Evolutionary conservation across 306 rosid genomes (phyloP), one percentile per base, ranked within the genome.

Genomic region (Glycine soja): DNA sequence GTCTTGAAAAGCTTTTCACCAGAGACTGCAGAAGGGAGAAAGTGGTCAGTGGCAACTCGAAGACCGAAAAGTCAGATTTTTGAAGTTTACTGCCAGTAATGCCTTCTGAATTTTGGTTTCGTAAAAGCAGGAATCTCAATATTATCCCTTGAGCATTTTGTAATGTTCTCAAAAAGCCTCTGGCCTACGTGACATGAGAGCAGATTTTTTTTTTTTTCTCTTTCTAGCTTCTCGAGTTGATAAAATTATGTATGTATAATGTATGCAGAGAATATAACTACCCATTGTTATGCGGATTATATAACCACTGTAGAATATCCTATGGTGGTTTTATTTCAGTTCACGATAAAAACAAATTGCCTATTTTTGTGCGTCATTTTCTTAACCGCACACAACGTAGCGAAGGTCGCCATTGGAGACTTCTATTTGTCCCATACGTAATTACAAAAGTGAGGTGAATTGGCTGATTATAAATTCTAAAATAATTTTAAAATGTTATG

Each of bases 1-100:
- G 48, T 63, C 19, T 18, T 70, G 13, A 69, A 30, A 52, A 72
- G 83, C 75, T 63, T 76, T 74, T 78, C 70, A 46, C 43, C 90
- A 81, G 86, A 54, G 4, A 4, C 65, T 83, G 74, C 54, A 45
- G 71, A 76, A 62, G 14, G 89, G 79, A 56, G 73, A 72, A 80
- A 75, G 77, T 67, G 57, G 30, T 40, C 58, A 84, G 50, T 46
- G 85, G 85, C 32, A 64, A 83, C 86, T 42, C 40, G 54, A 86
- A 76, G 83, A 80, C 70, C 38, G 75, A 54, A 80, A 84, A 76
- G 76, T 15, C 75, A 72, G 79, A 72, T 77, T 42, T 81, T 12
- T 86, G 87, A 85, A 67, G 80, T 83, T 72, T 79, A 24, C 30
- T 24, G 72, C 40, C 61, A 50, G 57, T 76, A 57, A 30, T 80